Evolutionary conservation across 345 rosid genomes (phyloP).

Genomic region (Psidium friedrichsthalianum): DNA sequence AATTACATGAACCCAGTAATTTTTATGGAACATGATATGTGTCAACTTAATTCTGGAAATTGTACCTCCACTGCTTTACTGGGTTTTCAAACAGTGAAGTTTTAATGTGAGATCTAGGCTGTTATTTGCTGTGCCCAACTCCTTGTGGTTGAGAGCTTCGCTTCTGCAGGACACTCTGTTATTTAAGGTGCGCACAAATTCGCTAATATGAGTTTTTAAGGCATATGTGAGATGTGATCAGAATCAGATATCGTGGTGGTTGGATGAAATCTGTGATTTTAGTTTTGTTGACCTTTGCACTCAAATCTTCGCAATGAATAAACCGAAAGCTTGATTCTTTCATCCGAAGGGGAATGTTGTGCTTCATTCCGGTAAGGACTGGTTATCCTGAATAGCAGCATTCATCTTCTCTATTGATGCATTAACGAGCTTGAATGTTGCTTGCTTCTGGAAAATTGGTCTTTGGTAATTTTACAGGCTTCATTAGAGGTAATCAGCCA

Average conservation of each 20-base stretch:
- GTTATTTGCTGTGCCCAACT: background rate
- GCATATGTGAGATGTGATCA: background rate
- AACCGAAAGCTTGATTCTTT: background rate
- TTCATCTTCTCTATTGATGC: background rate
- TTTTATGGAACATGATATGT: background rate
- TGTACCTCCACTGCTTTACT: background rate
- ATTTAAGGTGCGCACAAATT: background rate
- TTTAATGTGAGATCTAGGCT: background rate
- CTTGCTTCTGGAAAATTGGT: background rate
- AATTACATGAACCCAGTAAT: background rate
- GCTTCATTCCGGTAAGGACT: background rate
- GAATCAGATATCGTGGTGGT: background rate
- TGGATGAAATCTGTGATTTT: background rate
- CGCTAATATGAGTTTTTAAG: background rate
- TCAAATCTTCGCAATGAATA: background rate
- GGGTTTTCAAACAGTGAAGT: background rate
- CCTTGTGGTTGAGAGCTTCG: background rate
- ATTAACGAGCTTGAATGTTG: background rate
- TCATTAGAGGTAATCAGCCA: background rate
- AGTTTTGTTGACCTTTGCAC: background rate
- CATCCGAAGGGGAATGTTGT: background rate
- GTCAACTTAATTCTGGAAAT: background rate
- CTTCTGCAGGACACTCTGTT: background rate
- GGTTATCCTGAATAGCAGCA: background rate
- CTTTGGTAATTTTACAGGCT: background rate